Evolutionary conservation across 495 filamentous ascomycete genomes (phyloP), one percentile per base, ranked within the genome.

Genomic region (Aspergillus baeticus): DNA sequence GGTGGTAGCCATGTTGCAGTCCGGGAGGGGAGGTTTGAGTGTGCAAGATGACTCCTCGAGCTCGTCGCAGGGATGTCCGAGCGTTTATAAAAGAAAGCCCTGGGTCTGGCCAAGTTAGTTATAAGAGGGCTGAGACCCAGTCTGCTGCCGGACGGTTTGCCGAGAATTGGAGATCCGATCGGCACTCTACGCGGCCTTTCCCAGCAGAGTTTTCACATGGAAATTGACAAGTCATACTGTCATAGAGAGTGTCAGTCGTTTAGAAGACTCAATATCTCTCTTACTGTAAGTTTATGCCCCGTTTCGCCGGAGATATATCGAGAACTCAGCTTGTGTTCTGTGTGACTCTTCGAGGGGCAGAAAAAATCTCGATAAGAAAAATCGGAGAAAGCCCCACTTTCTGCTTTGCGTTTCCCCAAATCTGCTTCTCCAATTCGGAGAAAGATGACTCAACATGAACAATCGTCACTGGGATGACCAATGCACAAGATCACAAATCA

Each of bases 351-450:
- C 20, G 18, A 20, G 18, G 41, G 38, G 10, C 4, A 26, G 22
- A 44, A 18, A 47, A 47, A 47, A 47, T 47, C 44, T 26, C 34
- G 44, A 47, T 47, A 31, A 47, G 44, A 18, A 34, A 47, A 14
- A 29, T 47, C 17, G 44, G 44, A 29, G 29, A 34, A n/a, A 18
- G 11, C 26, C 44, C 44, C 44, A 35, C 44, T 47, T 41, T n/a
- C 15, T 15, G 10, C n/a, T n/a, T n/a, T n/a, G n/a, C n/a, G n/a
- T n/a, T n/a, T n/a, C 8, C 26, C 26, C 26, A 3, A 29, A 29
- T 29, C 8, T 6, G 3, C 37, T 41, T 47, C 44, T 35, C 44
- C 44, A 18, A 47, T 33, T 47, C 33, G 44, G 44, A 47, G 44
- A 47, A 41, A 2, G 10, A 29, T 45, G 43, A 45, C 43, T 45